Conservation (phyloP, 148 eudicot genomes). For the Spergularia bocconei region DNA sequence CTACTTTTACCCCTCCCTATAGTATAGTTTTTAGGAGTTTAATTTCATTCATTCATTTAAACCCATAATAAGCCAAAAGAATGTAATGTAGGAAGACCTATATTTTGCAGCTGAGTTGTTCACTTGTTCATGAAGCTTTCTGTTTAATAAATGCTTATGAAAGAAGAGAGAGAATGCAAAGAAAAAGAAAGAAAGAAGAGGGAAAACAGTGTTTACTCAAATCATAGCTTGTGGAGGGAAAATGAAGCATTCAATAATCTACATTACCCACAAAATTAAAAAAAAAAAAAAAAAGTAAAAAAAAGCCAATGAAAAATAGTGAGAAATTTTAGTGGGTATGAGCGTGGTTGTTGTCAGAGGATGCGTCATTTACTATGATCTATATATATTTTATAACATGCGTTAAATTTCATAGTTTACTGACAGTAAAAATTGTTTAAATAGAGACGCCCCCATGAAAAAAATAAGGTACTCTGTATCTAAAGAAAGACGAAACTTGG, state of each 20-base stretch:
- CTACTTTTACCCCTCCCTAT: background rate
- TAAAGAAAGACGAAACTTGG: too few relatives aligned
- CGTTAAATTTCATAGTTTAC: conserved; percentile 17
- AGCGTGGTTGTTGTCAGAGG: conserved; percentile 39
- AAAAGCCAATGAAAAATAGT: conserved; percentile 4
- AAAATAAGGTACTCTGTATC: too few relatives aligned
- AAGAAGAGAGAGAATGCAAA: background rate
- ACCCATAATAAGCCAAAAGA: conserved; percentile 8
- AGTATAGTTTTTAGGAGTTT: background rate
- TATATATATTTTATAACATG: conserved; percentile 7
- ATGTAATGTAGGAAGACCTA: background rate
- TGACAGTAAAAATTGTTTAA: too few relatives aligned
- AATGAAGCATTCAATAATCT: conserved; percentile 11
- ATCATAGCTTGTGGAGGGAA: conserved; percentile 13
- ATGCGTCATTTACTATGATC: conserved; percentile 23
- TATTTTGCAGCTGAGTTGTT: conserved; percentile 13
- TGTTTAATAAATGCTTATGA: conserved; percentile 19
- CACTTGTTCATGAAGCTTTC: background rate
- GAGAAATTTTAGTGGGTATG: conserved; percentile 31
- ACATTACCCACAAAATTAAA: background rate
- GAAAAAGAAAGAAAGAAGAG: background rate
- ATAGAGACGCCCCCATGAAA: too few relatives aligned
- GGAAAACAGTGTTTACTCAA: conserved; percentile 14
- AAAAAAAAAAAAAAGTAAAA: background rate
- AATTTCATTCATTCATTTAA: background rate